Base-by-base conservation (phyloP, 768 basidiomycete genomes). In the Galerina marginata region DNA sequence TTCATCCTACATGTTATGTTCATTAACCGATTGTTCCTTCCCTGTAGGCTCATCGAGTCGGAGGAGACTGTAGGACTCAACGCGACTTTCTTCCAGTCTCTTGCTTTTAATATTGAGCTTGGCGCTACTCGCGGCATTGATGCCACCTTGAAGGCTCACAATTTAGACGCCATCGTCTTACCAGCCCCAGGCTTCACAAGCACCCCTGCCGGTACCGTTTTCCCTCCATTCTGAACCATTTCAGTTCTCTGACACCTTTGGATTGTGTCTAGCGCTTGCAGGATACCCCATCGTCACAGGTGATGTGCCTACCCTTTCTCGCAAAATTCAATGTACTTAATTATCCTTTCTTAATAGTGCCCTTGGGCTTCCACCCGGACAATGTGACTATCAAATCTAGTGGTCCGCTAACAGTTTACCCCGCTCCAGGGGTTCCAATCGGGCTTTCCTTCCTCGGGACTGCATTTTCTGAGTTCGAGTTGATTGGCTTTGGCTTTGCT, bases 231-330 rank as follows among this genome's bases (percentile, higher is more conserved):
- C 9, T 36, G 37, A 23, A 47, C 10, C 6, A 36, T 20, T 3
- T 42, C 16, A 15, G 15, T 10, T 37, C 15, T 15, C 33, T 25
- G 7, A 7, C 15, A 37, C 23, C n/a, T 46, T 23, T 43, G 11
- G 10, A 12, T 16, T 29, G 7, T 33, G 29, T 48, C 9, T 51
- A 63, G 87, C 86, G 2, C 81, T 87, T 57, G 83, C 85, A 4
- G 87, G 86, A 14, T 88, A 87, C 64, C 87, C 88, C 1, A 83
- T 87, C 54, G 75, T 88, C 39, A 87, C 87, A n/a, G 86, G 86
- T 84, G 50, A 20, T 0, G 1, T 23, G 14, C 5, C 43, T 20
- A 12, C 43, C 20, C 5, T n/a, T 29, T 33, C 26, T 29, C 20
- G 12, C 26, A 20, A 33, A 33, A 7, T 7, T 33, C 23, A 36